These are phyloP conservation scores for Sequoia sempervirens DNA, from an alignment of 75 land plant genomes.

Conservation along the genomic window DNA sequence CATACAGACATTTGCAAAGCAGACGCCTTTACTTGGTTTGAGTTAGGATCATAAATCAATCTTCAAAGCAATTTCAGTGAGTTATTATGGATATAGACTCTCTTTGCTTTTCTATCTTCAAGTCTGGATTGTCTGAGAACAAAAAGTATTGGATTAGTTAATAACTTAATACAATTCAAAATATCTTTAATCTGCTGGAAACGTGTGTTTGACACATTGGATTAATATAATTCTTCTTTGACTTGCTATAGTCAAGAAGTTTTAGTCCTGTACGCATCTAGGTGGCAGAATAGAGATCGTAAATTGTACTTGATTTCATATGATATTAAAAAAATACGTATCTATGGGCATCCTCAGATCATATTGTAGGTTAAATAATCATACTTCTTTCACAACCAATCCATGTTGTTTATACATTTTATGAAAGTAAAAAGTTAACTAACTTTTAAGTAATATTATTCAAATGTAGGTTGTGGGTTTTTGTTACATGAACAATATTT, in stretches of 20 bases:
- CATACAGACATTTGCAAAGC: not conserved
- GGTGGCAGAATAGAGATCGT: not conserved
- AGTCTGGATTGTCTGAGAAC: not conserved
- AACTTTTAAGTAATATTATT: not conserved
- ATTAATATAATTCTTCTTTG: not conserved
- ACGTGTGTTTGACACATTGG: not conserved
- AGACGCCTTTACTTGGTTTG: not conserved
- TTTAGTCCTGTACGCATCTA: not conserved
- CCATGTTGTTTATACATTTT: not conserved
- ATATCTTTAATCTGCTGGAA: not conserved
- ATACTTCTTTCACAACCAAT: no score
- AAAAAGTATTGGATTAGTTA: not conserved
- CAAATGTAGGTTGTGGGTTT: not conserved
- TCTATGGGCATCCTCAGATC: not conserved
- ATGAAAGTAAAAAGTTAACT: not conserved
- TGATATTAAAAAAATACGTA: not conserved
- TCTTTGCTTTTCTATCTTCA: not conserved
- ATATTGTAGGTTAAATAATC: not conserved
- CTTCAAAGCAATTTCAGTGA: not conserved
- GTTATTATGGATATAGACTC: not conserved
- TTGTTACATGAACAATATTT: not conserved
- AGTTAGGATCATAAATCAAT: not conserved
- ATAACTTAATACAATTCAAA: not conserved
- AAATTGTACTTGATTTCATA: not conserved
- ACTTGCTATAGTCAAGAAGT: not conserved